Evolutionary conservation across 1,284 basidiomycete genomes (phyloP).

Genomic region (Ceraceosorus bombacis): DNA sequence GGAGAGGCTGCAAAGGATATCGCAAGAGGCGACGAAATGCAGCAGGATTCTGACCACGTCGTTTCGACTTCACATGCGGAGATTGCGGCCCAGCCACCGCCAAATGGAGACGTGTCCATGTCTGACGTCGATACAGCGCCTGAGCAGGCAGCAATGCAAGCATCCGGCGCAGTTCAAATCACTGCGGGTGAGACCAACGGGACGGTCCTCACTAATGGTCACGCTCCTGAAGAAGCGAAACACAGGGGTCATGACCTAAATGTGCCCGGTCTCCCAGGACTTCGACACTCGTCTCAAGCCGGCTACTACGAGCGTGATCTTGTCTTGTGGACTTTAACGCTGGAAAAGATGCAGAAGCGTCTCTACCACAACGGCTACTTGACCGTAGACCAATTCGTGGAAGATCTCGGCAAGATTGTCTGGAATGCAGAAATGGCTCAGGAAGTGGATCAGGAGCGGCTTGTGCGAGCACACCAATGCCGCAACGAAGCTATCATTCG

Average conservation of each 20-base stretch:
- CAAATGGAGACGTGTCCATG: constrained; percentile 1
- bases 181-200: background rate
- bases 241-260: background rate
- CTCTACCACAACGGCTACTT: constrained; percentile 81
- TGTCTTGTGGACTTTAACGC: constrained; percentile 47
- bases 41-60: background rate
- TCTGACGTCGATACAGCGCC: constrained; percentile 8
- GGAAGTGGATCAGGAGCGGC: constrained; percentile 64
- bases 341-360: constrained; percentile 81
- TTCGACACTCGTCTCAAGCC: background rate
- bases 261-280: background rate
- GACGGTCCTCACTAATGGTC: background rate
- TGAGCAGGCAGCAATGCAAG: background rate
- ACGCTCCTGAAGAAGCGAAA: background rate
- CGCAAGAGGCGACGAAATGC: constrained; percentile 9
- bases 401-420: constrained; percentile 80
- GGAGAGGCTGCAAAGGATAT: constrained; percentile 1
- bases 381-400: constrained; percentile 76
- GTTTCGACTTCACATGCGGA: too few species aligned
- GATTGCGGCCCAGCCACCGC: too few species aligned
- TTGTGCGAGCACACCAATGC: constrained; percentile 80
- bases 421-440: constrained; percentile 63
- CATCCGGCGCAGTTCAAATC: background rate
- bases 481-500: constrained; percentile 76
- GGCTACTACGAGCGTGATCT: constrained; percentile 28